phyloP scores from a whole-genome alignment of 2,329 filamentous ascomycete species.

The Diplodia sapinea region DNA sequence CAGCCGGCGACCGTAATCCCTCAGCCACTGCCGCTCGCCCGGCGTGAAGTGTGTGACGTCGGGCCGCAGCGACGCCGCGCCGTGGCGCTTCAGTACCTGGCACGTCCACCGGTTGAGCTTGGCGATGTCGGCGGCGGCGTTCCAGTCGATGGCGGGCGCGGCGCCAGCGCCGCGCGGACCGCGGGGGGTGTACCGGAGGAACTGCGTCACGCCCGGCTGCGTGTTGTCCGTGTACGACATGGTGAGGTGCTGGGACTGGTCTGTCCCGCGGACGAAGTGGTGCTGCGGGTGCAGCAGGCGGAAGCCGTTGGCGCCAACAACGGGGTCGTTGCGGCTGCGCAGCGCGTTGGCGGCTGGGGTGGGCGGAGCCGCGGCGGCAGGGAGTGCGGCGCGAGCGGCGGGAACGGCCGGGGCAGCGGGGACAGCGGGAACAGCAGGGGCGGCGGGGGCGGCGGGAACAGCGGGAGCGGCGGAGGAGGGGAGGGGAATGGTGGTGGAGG shows the following conservation, averaged over 20 bases:
- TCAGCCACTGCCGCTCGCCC: constrained; percentile 3
- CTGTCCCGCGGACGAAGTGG: neutral
- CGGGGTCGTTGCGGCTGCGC: neutral
- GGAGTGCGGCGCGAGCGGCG: no score
- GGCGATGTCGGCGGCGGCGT: neutral
- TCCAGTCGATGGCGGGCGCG: neutral
- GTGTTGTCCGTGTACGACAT: neutral
- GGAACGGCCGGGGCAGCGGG: no score
- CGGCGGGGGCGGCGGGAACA: neutral
- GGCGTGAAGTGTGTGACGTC: neutral
- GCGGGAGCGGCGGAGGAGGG: neutral
- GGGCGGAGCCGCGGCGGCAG: neutral
- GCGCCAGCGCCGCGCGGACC: neutral
- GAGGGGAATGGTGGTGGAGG: neutral
- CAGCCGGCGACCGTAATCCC: neutral
- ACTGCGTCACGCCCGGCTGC: neutral
- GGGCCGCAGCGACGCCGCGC: neutral
- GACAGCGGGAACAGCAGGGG: neutral
- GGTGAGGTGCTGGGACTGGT: constrained; percentile 5
- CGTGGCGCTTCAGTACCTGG: constrained; percentile 6
- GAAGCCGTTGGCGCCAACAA: constrained; percentile 19
- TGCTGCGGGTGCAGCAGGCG: constrained; percentile 16
- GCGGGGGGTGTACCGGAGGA: neutral
- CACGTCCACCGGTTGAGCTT: constrained; percentile 12
- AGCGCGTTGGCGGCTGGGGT: neutral